phyloP scores from a whole-genome alignment of 169 alveolate species.

The Plasmodium malariae region DNA sequence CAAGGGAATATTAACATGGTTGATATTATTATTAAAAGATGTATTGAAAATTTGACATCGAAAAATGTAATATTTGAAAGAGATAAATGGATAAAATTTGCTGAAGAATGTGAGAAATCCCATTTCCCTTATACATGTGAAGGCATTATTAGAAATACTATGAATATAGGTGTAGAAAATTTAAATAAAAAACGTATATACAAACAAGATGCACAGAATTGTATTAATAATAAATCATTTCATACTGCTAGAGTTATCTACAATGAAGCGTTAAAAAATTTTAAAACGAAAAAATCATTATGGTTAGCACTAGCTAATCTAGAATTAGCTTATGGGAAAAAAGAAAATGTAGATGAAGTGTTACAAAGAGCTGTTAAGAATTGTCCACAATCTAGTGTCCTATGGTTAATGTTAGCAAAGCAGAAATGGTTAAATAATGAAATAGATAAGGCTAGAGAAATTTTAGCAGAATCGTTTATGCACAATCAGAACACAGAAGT shows the following conservation, averaged over 20 bases:
- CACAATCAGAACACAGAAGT: constrained; percentile 91
- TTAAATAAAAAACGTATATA: constrained; percentile 82
- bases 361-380: constrained; percentile 89
- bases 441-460: constrained; percentile 90
- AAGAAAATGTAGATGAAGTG: constrained; percentile 88
- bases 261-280: constrained; percentile 88
- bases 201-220: constrained; percentile 89
- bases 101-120: constrained; percentile 92
- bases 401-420: constrained; percentile 95
- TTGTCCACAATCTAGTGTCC: constrained; percentile 94
- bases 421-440: constrained; percentile 93
- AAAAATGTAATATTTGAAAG: constrained; percentile 89
- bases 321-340: constrained; percentile 94
- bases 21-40: constrained; percentile 89
- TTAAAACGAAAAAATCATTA: constrained; percentile 87
- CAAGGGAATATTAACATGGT: constrained; percentile 88
- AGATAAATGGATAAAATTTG: constrained; percentile 94
- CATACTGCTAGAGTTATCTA: constrained; percentile 92
- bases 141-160: constrained; percentile 90
- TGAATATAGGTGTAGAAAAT: constrained; percentile 86
- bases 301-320: constrained; percentile 97
- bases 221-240: constrained; percentile 85
- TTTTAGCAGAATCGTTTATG: constrained; percentile 91
- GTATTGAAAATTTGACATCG: constrained; percentile 88
- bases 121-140: constrained; percentile 90